These are phyloP conservation scores for Drechslera avenae DNA, from an alignment of 2,329 filamentous ascomycete genomes.

Conservation along the genomic window DNA sequence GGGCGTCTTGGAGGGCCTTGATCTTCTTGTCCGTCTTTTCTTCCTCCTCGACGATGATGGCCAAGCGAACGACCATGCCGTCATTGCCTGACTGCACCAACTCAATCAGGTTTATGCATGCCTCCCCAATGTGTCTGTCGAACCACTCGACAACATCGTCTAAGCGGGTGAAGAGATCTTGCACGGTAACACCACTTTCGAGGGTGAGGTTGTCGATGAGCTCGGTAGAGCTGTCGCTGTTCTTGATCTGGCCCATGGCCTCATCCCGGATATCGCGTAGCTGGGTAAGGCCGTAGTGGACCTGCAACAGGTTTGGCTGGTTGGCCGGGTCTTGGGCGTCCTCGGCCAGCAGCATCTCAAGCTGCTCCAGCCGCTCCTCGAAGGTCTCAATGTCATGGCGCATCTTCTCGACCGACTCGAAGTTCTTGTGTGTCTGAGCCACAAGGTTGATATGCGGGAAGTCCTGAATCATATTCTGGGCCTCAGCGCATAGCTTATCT, in stretches of 20 bases:
- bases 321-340: constrained; percentile 86
- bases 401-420: constrained; percentile 92
- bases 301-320: constrained; percentile 87
- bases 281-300: constrained; percentile 91
- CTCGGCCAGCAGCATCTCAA: constrained; percentile 78
- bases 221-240: constrained; percentile 84
- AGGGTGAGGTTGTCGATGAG: constrained; percentile 75
- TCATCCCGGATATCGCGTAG: constrained; percentile 93
- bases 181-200: constrained; percentile 73
- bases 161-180: constrained; percentile 85
- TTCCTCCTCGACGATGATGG: constrained; percentile 90
- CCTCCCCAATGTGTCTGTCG: constrained; percentile 87
- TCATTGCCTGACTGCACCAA: constrained; percentile 86
- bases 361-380: constrained; percentile 72
- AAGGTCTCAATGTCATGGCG: constrained; percentile 88
- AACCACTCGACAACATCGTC: constrained; percentile 93
- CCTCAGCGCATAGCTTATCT: constrained; percentile 94
- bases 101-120: constrained; percentile 88
- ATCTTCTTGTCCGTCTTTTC: constrained; percentile 96
- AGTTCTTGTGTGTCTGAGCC: constrained; percentile 94
- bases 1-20: constrained; percentile 86
- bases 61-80: constrained; percentile 86
- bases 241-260: constrained; percentile 92
- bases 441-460: constrained; percentile 91
- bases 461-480: constrained; percentile 95